A percentile compares a stretch with the other conserved stretches of the same genome.
Evolutionary conservation across 2,329 filamentous ascomycete species (phyloP).

Genomic region (Exophiala bonariae): DNA sequence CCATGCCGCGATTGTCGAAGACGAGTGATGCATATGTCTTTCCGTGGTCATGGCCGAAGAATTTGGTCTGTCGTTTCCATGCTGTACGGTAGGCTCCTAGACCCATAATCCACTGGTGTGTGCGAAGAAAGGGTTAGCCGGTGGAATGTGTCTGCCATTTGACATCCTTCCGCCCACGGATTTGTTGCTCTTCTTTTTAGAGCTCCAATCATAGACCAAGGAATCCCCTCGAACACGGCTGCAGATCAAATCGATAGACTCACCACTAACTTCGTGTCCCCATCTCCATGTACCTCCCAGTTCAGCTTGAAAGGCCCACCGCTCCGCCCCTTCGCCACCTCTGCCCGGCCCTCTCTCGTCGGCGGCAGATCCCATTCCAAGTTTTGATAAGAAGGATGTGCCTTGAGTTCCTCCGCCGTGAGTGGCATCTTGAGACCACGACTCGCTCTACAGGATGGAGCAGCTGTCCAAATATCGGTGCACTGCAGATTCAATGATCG

Average conservation of each 20-base stretch:
- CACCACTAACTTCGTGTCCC: constrained; percentile 72
- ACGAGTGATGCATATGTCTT: constrained; percentile 72
- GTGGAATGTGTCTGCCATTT: too few species aligned
- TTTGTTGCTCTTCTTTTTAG: too few species aligned
- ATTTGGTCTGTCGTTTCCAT: constrained; percentile 81
- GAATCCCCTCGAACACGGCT: too few species aligned
- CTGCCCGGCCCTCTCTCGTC: constrained; percentile 58
- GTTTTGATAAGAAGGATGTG: constrained; percentile 34
- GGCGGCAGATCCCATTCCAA: constrained; percentile 57
- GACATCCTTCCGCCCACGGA: too few species aligned
- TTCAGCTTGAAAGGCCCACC: constrained; percentile 75
- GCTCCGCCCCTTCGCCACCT: constrained; percentile 64
- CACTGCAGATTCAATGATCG: background rate
- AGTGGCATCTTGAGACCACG: constrained; percentile 28
- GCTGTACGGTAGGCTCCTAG: constrained; percentile 67
- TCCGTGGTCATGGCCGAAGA: constrained; percentile 70
- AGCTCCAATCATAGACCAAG: too few species aligned
- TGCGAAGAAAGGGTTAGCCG: background rate
- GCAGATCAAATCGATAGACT: too few species aligned
- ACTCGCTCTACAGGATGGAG: background rate
- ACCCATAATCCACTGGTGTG: constrained; percentile 72
- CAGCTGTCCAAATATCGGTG: background rate
- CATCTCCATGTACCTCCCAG: constrained; percentile 78
- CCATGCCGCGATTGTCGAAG: constrained; percentile 83
- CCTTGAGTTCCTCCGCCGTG: constrained; percentile 33